Base-by-base conservation (phyloP, 306 rosid species). In the Prosopis cineraria region DNA sequence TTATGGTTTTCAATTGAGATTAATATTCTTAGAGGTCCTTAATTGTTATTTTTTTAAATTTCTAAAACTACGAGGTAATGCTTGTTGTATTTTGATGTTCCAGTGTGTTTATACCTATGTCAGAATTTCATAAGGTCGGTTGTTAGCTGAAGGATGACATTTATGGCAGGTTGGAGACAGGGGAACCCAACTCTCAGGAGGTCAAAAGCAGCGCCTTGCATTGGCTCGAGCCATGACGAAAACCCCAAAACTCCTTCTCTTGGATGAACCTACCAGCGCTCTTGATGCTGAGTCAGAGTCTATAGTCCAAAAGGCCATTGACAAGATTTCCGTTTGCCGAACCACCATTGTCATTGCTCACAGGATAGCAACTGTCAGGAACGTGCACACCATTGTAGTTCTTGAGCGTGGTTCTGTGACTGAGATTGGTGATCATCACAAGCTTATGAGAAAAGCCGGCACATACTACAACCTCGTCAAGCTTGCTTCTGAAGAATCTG, bases 191-290 rank as follows among this genome's bases (percentile, higher is more conserved):
- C 92, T 94, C 41, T 94, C 97, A 5, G 97, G 98, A n/a, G 98
- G 97, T 77, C 97, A 94, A 60, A 94, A 90, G 86, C 98, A 94
- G 74, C 74, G 97, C 81, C 90, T 94, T 58, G 96, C 97, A 20
- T 78, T 94, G 86, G 94, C 98, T 53, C 81, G 97, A 82, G 98
- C 97, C 31, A 92, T 92, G 92, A 83, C 90, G 70, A 94, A 94
- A 74, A 88, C 88, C 79, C 98, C 97, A 5, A 90, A 78, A 79
- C 82, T 94, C 50, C 95, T 94, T 64, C 91, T 94, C 68, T 84
- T 94, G 43, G 98, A 94, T 55, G 97, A 94, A 73, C 93, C 98
- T n/a, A 94, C 98, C 17, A 94, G 97, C 45, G 97, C 98, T 11
- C 85, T 92, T 52, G 98, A 94, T 80, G 86, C 97, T 3, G 92